phyloP scores from a whole-genome alignment of 257 asterid genomes.

The Primulina huaijiensis region DNA sequence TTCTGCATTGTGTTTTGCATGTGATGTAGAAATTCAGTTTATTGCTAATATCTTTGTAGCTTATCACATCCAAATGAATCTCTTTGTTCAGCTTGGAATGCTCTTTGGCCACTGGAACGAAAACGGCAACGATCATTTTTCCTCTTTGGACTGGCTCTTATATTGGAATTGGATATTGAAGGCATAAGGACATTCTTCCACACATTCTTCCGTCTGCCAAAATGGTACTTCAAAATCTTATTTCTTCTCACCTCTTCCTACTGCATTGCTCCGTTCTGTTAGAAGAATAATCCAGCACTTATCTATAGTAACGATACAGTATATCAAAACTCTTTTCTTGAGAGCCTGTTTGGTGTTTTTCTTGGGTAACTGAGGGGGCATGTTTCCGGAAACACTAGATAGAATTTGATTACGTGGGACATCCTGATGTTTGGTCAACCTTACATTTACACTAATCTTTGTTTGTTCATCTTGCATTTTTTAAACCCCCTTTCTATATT shows the following conservation, averaged over 20 bases:
- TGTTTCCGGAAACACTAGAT: neutral
- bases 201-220: conserved; percentile 82
- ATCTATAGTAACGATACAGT: neutral
- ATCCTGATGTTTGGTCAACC: neutral
- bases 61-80: conserved; percentile 15
- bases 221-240: conserved; percentile 51
- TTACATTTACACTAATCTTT: too few species aligned
- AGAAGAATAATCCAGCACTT: neutral
- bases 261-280: conserved; percentile 1
- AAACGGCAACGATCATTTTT: conserved; percentile 93
- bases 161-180: conserved; percentile 77
- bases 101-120: conserved; percentile 96
- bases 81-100: conserved; percentile 76
- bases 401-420: neutral
- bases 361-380: neutral
- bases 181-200: conserved; percentile 84
- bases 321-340: neutral
- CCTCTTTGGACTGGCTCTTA: conserved; percentile 94
- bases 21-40: neutral
- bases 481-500: too few species aligned
- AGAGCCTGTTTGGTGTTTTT: neutral
- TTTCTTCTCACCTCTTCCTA: neutral
- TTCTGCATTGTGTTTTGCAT: neutral
- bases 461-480: too few species aligned
- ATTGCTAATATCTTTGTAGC: neutral